Percentiles rank a stretch among this genome's conserved stretches.
Evolutionary conservation across 176 grass and related monocot genomes (phyloP).

Genomic region (Musa acuminata): DNA sequence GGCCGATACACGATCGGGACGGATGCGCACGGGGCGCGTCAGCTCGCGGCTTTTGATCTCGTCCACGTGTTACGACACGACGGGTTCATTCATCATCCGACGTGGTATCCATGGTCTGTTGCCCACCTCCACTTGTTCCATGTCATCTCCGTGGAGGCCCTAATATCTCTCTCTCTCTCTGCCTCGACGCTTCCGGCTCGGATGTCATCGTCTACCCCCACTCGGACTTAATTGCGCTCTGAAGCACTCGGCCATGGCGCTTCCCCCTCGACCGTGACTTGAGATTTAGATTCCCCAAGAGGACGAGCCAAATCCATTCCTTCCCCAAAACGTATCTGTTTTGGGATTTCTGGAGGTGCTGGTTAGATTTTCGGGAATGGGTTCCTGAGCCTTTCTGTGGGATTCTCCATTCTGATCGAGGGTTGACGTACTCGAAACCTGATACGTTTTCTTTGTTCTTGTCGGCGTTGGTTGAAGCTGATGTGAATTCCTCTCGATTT

Average conservation of each 20-base stretch:
- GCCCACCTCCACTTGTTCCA: constrained; percentile 66
- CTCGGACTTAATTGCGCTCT: not conserved
- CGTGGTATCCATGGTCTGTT: constrained; percentile 5
- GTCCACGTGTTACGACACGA: constrained; percentile 17
- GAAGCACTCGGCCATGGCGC: not conserved
- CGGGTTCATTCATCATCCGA: constrained; percentile 7
- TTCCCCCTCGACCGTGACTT: not conserved
- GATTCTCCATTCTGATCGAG: not conserved
- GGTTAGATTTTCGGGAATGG: not conserved
- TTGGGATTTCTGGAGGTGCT: not conserved
- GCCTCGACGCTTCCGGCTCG: not conserved
- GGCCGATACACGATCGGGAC: constrained; percentile 22
- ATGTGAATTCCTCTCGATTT: not conserved
- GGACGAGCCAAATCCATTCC: not conserved
- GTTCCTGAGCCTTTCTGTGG: not conserved
- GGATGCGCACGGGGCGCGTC: constrained; percentile 25
- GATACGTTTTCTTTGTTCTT: not conserved
- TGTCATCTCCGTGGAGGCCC: constrained; percentile 24
- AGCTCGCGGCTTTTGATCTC: constrained; percentile 76
- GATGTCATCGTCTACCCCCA: constrained; percentile 3
- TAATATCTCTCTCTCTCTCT: constrained; percentile 4
- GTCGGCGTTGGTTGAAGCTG: not conserved
- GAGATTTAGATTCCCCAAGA: not conserved
- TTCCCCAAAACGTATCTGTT: not conserved
- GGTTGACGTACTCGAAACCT: not conserved